Evolutionary conservation across 306 rosid species (phyloP).

Genomic region (Myrica gale): DNA sequence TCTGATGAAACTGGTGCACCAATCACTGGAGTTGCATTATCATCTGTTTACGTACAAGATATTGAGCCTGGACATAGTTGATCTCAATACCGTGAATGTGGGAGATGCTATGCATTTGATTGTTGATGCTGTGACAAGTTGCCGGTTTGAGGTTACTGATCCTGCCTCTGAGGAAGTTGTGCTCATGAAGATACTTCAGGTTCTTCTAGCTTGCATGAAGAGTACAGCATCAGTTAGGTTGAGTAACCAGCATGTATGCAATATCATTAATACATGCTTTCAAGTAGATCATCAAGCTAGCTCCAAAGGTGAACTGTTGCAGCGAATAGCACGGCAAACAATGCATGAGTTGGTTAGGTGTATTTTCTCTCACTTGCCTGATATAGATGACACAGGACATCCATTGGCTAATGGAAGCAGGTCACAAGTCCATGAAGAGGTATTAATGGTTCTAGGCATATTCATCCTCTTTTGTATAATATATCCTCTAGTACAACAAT

Average conservation of each 20-base stretch:
- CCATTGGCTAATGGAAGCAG: constrained; percentile 62
- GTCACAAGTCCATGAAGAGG: constrained; percentile 53
- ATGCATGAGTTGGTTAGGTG: constrained; percentile 91
- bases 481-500: not conserved
- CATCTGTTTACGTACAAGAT: constrained; percentile 95
- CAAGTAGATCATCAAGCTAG: constrained; percentile 97
- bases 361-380: constrained; percentile 90
- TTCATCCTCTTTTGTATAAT: constrained; percentile 13
- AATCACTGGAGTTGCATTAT: constrained; percentile 89
- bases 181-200: constrained; percentile 90
- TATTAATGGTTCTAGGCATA: constrained; percentile 23
- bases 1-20: constrained; percentile 97
- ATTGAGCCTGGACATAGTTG: constrained; percentile 81
- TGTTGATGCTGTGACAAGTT: constrained; percentile 96
- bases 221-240: constrained; percentile 80
- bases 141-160: constrained; percentile 95
- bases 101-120: constrained; percentile 89
- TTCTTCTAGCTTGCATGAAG: constrained; percentile 95
- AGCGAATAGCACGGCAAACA: constrained; percentile 87
- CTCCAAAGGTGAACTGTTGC: constrained; percentile 85
- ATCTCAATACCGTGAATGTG: constrained; percentile 72
- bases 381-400: constrained; percentile 59
- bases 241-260: constrained; percentile 97
- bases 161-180: constrained; percentile 93
- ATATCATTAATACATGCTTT: constrained; percentile 89